Evolutionary conservation across 2,329 filamentous ascomycete genomes (phyloP), one percentile per base, ranked within the genome.

Genomic region (Fusarium duplospermum): DNA sequence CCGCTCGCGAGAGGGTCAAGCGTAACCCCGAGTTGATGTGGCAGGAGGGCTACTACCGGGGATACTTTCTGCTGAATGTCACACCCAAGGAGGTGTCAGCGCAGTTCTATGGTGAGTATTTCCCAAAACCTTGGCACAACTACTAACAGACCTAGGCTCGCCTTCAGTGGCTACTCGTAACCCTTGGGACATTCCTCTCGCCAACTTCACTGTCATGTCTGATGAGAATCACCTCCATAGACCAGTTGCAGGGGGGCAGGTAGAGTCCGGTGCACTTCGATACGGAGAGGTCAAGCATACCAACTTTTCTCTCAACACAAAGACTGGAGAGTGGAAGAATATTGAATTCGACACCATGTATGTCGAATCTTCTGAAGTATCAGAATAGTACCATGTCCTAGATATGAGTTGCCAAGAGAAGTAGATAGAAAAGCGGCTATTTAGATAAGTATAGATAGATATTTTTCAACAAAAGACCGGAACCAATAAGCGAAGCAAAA

Each of bases 11-110:
- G 10, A 66, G 73, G 31, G 50, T 71, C 78, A 78, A 50, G 82
- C 85, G 75, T 24, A 94, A 93, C 80, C 82, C 84, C 1, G 91
- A 93, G 80, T 84, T 94, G 56, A 90, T 93, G 77, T 94, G 92
- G 93, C 89, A 92, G 75, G 92, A 94, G 66, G 81, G 91, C 9
- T 94, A 93, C 80, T 94, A 94, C 81, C 87, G 92, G 20, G 93
- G 93, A 1, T 94, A 94, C 82, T 94, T 90, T 74, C 88, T 92
- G 77, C 83, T 94, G 45, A 86, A 88, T 57, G 84, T 93, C 64
- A 85, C 83, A 22, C 85, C 88, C 24, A 85, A 91, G 13, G 83
- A 87, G 52, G 85, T 93, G 3, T 84, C 88, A n/a, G 92, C 92
- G 0, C 85, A 86, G 14, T 94, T 88, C 82, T 94, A 91, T 74